These are phyloP conservation scores for Evernia prunastri DNA, from an alignment of 495 filamentous ascomycete genomes.

Conservation along the genomic window DNA sequence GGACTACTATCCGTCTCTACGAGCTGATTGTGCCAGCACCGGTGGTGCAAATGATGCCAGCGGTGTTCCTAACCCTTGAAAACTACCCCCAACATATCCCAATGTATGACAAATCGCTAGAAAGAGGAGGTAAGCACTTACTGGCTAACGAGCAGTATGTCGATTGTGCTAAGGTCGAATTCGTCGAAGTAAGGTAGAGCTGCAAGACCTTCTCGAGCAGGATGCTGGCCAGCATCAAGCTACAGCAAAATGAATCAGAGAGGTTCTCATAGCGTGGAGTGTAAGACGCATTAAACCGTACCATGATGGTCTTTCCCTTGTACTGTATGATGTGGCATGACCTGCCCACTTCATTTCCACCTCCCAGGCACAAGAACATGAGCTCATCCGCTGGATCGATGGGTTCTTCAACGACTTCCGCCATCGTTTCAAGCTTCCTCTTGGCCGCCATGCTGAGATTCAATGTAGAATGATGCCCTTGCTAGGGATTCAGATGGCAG, in stretches of 20 bases:
- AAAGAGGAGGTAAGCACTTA: constrained; percentile 49
- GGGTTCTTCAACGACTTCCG: constrained; percentile 51
- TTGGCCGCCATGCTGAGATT: constrained; percentile 59
- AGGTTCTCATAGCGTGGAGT: neutral
- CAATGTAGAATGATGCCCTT: neutral
- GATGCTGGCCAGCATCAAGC: constrained; percentile 96
- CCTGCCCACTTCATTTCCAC: constrained; percentile 92
- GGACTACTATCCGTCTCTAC: neutral
- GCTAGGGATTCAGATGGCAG: neutral
- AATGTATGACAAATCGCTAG: neutral
- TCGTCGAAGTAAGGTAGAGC: constrained; percentile 96
- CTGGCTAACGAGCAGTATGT: constrained; percentile 96
- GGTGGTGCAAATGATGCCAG: neutral
- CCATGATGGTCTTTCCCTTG: constrained; percentile 99
- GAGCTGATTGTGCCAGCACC: neutral
- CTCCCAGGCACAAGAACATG: constrained; percentile 86
- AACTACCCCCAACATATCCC: neutral
- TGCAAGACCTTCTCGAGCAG: constrained; percentile 91
- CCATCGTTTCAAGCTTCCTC: constrained; percentile 64
- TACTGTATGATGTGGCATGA: constrained; percentile 98
- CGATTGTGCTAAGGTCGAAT: constrained; percentile 94
- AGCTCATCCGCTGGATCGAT: constrained; percentile 81
- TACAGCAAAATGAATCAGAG: constrained; percentile 35
- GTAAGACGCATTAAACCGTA: constrained; percentile 35
- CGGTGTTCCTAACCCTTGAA: neutral